Percentiles rank a stretch among this genome's conserved stretches.
Evolutionary conservation across 352 stramenopile genomes (phyloP).

Genomic region (Peronospora belbahrii): DNA sequence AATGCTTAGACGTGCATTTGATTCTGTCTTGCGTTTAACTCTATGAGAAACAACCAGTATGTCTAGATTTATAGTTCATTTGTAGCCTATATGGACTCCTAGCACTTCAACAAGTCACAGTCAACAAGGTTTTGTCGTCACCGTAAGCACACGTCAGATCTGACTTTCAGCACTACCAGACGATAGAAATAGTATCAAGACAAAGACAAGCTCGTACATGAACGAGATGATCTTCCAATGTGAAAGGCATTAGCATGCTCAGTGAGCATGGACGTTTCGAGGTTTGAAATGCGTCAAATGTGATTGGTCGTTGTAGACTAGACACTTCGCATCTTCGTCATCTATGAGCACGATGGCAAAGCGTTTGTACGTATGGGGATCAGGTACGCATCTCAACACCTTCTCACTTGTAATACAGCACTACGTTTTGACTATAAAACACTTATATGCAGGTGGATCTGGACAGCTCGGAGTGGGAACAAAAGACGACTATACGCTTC

Average conservation of each 20-base stretch:
- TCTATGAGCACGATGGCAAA: constrained; percentile 9
- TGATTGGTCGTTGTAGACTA: no score
- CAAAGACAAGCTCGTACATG: no score
- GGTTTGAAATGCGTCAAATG: no score
- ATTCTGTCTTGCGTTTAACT: neutral
- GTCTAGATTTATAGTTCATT: no score
- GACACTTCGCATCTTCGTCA: neutral
- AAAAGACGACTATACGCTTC: constrained; percentile 44
- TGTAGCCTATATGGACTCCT: constrained; percentile 79
- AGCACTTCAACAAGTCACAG: constrained; percentile 74
- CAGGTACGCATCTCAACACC: constrained; percentile 23
- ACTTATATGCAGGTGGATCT: constrained; percentile 33
- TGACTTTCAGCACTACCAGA: neutral
- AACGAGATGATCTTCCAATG: no score
- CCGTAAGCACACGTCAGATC: constrained; percentile 43
- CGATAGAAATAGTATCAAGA: neutral
- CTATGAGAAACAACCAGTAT: constrained; percentile 10
- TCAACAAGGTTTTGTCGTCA: constrained; percentile 69
- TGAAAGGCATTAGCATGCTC: no score
- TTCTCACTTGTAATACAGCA: neutral
- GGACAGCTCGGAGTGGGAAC: constrained; percentile 60
- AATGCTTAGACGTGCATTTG: neutral
- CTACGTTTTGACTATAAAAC: neutral
- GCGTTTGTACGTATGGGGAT: constrained; percentile 50
- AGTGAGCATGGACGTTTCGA: no score